Conservation (phyloP, 176 grass and related monocot genomes). For the Secale cereale region DNA sequence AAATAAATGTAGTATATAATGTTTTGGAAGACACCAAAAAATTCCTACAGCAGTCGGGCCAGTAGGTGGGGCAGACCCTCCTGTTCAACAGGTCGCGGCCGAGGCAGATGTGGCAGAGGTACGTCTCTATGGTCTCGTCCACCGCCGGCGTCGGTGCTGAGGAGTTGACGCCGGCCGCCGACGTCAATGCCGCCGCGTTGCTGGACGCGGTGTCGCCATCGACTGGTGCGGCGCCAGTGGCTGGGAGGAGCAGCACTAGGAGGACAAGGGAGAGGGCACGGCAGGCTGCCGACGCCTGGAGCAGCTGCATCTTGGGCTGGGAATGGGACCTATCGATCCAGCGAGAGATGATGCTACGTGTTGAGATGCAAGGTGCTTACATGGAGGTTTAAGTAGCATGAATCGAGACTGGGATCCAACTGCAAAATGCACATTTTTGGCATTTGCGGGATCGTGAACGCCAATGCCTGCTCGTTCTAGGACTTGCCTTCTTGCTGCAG, state of each 20-base stretch:
- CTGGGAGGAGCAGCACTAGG: neutral
- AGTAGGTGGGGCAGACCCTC: neutral
- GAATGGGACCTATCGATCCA: neutral
- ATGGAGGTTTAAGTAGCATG: neutral
- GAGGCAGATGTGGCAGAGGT: neutral
- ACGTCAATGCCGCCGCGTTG: neutral
- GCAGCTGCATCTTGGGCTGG: neutral
- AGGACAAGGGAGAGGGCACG: neutral
- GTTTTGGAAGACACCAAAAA: too few species aligned
- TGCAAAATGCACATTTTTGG: neutral
- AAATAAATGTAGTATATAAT: too few species aligned
- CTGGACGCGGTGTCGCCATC: neutral
- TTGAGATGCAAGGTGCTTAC: neutral
- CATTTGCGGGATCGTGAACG: neutral
- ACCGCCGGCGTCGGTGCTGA: neutral
- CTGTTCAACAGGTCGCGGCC: neutral
- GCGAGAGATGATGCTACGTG: neutral
- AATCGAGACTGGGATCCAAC: neutral
- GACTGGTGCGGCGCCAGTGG: neutral
- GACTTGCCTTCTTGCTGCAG: neutral
- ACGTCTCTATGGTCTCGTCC: neutral
- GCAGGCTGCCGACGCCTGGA: neutral
- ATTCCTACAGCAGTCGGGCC: too few species aligned
- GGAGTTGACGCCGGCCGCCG: neutral
- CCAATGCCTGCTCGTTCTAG: neutral